Evolutionary conservation across 2,329 filamentous ascomycete species (phyloP), one percentile per base, ranked within the genome.

Genomic region (Fusarium xylarioides): DNA sequence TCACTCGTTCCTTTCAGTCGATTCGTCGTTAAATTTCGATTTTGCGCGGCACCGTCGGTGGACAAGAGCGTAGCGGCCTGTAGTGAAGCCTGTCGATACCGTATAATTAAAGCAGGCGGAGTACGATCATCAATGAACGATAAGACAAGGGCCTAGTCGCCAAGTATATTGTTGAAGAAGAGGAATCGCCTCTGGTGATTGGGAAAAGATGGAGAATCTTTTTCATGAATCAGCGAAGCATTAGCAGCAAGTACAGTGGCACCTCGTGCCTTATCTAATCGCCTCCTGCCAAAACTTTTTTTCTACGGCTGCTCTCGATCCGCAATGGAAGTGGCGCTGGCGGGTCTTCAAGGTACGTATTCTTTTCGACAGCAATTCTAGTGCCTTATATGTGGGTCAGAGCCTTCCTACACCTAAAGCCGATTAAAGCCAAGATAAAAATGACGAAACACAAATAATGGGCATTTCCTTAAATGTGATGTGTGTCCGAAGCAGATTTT

Each of bases 161-260:
- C n/a, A 34, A 26, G 49, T 23, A n/a, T 42, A 28, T 44, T 49
- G 49, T 28, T 58, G 46, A 50, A 55, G 49, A 70, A 50, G 42
- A 52, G 38, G 69, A 73, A 57, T 50, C 38, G 38, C 59, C 54
- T 44, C 21, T 66, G 52, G 54, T 55, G 18, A 46, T 49, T 19
- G 26, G 28, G 38, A 49, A 49, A 65, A 61, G 70, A 74, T 62
- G 59, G 62, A 63, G 64, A 50, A 64, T 64, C 59, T 74, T 73
- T 68, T 71, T 71, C 55, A 70, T 73, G 66, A 73, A 73, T 73
- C 66, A 73, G 70, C 61, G 63, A 72, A 61, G 42, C 37, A 50
- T 50, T 50, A 50, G 63, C 43, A 40, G 37, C 18, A 28, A 28
- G 26, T 28, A 28, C 26, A 35, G 30, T 57, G 40, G 38, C 37